These are phyloP conservation scores for Aegilops bicornis DNA, from an alignment of 176 grass and related monocot genomes.

Conservation along the genomic window DNA sequence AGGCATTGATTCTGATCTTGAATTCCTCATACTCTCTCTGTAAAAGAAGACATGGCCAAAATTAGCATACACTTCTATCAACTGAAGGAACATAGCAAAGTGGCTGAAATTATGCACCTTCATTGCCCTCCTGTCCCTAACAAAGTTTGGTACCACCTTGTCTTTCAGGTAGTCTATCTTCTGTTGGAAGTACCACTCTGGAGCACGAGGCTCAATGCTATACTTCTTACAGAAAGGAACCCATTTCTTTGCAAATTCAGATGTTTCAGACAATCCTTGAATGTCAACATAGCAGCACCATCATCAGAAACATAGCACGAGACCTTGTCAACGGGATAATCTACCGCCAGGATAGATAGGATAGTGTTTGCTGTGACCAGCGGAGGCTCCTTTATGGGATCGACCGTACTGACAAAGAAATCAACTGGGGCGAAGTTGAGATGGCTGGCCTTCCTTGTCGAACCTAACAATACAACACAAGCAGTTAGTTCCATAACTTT, in stretches of 20 bases:
- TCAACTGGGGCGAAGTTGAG: constrained; percentile 78
- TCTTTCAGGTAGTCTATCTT: constrained; percentile 97
- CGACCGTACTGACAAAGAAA: constrained; percentile 93
- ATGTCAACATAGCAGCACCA: constrained; percentile 91
- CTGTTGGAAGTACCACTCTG: constrained; percentile 97
- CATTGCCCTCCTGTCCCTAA: constrained; percentile 91
- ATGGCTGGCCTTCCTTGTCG: constrained; percentile 93
- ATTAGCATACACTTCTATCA: background rate
- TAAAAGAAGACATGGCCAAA: background rate
- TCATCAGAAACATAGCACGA: constrained; percentile 99
- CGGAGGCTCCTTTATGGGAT: constrained; percentile 87
- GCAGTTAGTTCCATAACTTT: background rate
- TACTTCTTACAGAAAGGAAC: constrained; percentile 94
- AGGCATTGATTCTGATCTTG: constrained; percentile 89
- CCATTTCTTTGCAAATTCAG: constrained; percentile 95
- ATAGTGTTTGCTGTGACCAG: constrained; percentile 88
- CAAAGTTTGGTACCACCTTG: constrained; percentile 93
- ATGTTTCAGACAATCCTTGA: constrained; percentile 83
- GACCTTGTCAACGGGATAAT: constrained; percentile 94
- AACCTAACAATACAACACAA: constrained; percentile 34
- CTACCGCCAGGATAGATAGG: constrained; percentile 79
- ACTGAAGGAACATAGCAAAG: background rate
- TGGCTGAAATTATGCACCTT: constrained; percentile 46
- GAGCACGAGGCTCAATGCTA: constrained; percentile 86
- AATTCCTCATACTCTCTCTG: constrained; percentile 97